Evolutionary conservation across 1,284 basidiomycete species (phyloP), one percentile per base, ranked within the genome.

Genomic region (Heterobasidion occidentale): DNA sequence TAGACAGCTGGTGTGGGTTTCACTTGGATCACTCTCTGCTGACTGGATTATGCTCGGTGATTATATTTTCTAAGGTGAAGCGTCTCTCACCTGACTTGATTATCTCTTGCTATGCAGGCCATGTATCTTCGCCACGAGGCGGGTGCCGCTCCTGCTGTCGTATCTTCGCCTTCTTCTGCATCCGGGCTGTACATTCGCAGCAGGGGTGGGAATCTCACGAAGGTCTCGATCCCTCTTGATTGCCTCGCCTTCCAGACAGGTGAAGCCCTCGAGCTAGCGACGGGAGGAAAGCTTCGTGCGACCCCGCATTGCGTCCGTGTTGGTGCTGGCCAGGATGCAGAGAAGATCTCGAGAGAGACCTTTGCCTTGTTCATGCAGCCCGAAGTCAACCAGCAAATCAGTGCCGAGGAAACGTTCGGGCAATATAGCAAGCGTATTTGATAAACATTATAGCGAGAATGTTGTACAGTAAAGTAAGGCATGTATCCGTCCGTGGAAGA

Each of bases 291-390:
- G 58, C 74, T 97, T 17, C 80, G 85, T 48, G 94, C 94, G 0
- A 97, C 94, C 1, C 92, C 93, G 8, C 94, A 98, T 64, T 96
- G 91, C 63, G 94, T 97, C 42, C 82, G 85, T 56, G 80, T 88
- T 2, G 88, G 86, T 6, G 68, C 70, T 2, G 71, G 69, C 15
- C 68, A 71, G 33, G 72, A 74, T 2, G 70, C 73, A 9, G 76
- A 77, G 38, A 72, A 70, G 45, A 74, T 88, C 52, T 92, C 86
- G n/a, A 76, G 92, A 58, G 90, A 92, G 72, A 94, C 87, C 1
- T 92, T 91, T 62, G 89, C 92, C 3, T 76, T 96, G 27, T 98
- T 97, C 77, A 87, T 97, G 83, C 93, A 96, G 70, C 94, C 94
- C 1, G 84, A 95, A 67, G 85, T 88, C 6, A 77, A 90, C 60